Base-by-base conservation (phyloP, 1,284 basidiomycete genomes). In the Melampsora americana region DNA sequence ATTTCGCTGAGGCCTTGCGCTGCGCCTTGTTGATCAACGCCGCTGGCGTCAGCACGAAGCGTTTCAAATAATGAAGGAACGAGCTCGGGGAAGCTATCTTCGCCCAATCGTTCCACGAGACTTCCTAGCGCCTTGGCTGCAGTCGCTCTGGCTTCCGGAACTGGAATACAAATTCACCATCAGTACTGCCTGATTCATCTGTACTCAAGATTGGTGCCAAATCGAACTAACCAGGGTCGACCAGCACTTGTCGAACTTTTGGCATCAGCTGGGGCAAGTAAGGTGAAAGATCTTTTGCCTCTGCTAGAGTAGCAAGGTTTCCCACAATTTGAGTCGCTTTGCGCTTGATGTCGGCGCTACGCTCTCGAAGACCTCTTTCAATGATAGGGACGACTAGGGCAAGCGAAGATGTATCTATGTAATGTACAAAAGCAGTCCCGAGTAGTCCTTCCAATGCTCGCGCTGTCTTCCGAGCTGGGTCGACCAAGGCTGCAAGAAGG, bases 1-100 rank as follows among this genome's bases (percentile, higher is more conserved):
- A 99, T 94, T 84, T 99, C 96, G 79, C 92, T 92, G 44, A 99
- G 88, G 82, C 96, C 96, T 85, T 99, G 96, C 6, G 96, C 96
- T 0, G 96, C 95, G 80, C 96, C 96, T 81, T 86, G 81, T 84
- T 96, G 96, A 83, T 99, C 96, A 59, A 99, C 95, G 53, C 95
- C 94, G 1, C 92, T 94, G 0, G 92, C 91, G 80, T 98, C 94
- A 5, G 93, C 91, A 83, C 95, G 93, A 78, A 99, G 88, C 9
- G 92, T 95, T 61, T 90, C 88, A 53, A 99, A 85, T 11, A 99
- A 86, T n/a, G 90, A 90, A 35, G 92, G 90, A 0, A 99, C 92
- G 61, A 99, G 87, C 80, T 97, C 92, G 11, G 95, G 94, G 88
- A 99, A 99, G 83, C 96, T 91, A 44, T 88, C 85, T 84, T 99